A percentile compares a stretch with the other conserved stretches of the same genome.
These are phyloP conservation scores for Senecio squalidus DNA, from an alignment of 140 eudicot genomes.

Conservation along the genomic window DNA sequence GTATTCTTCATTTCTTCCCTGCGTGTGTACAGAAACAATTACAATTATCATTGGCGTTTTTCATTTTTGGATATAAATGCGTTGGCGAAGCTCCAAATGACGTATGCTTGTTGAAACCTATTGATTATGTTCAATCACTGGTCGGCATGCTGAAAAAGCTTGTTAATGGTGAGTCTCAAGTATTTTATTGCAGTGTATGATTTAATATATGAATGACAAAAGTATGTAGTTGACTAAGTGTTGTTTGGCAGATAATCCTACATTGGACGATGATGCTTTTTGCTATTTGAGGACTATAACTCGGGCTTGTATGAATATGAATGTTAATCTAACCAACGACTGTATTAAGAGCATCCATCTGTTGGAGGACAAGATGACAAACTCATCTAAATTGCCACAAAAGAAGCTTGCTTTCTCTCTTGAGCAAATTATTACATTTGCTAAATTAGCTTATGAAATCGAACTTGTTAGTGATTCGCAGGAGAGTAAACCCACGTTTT, in stretches of 20 bases:
- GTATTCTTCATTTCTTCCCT: background rate
- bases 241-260: slow-evolving; percentile 51
- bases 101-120: slow-evolving; percentile 37
- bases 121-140: slow-evolving; percentile 49
- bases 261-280: slow-evolving; percentile 44
- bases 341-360: slow-evolving; percentile 60
- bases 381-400: slow-evolving; percentile 50
- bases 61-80: slow-evolving; percentile 62
- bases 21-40: slow-evolving; percentile 53
- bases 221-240: slow-evolving; percentile 12
- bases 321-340: slow-evolving; percentile 36
- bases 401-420: slow-evolving; percentile 78
- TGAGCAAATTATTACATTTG: slow-evolving; percentile 54
- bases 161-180: slow-evolving; percentile 39
- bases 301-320: slow-evolving; percentile 52
- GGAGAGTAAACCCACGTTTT: slow-evolving; percentile 42
- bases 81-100: slow-evolving; percentile 68
- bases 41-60: slow-evolving; percentile 53
- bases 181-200: slow-evolving; percentile 7
- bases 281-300: slow-evolving; percentile 40
- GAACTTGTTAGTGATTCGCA: slow-evolving; percentile 35
- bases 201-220: slow-evolving; percentile 10
- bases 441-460: slow-evolving; percentile 51
- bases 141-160: slow-evolving; percentile 36
- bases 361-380: slow-evolving; percentile 49